Evolutionary conservation across 1,284 basidiomycete species (phyloP), one percentile per base, ranked within the genome.

Genomic region (Fomitopsis schrenkii): DNA sequence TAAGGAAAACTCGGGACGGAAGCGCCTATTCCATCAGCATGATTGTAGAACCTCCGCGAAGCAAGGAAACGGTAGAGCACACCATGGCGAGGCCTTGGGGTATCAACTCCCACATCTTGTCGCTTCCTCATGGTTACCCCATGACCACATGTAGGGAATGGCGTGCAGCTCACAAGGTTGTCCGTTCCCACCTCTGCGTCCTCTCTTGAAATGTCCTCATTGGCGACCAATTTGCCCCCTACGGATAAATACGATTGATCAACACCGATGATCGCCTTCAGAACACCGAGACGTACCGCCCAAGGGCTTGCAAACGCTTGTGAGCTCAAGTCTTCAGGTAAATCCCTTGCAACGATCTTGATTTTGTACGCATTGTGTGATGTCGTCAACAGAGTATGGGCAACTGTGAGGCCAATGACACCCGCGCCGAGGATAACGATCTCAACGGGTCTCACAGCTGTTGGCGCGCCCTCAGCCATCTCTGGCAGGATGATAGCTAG

Each of bases 211-310:
- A 75, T 26, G 71, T 68, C 9, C 76, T 79, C 61, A 84, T 82
- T 4, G 87, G 85, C 17, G 82, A 81, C 86, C 86, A 90, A 71
- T 87, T 86, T 41, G 86, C 87, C 22, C 88, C 87, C 81, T 87
- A 65, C 2, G 26, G 19, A 17, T 1, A 40, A 40, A 36, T 48
- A 8, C 30, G 0, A 33, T 33, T 33, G 60, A 38, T 60, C 35
- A 55, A 53, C 26, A 8, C 30, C 30, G 8, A 33, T 33, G 8
- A n/a, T 42, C 30, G 17, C 19, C n/a, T n/a, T 9, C 8, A 33
- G 17, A 19, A 12, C 26, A 5, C 26, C 22, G 30, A 40, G 57
- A 57, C 41, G 58, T 58, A 86, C 87, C 42, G 89, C 88, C 83
- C 90, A 91, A 0, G 90, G 89, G 62, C 80, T 83, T 0, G 89